phyloP scores from a whole-genome alignment of 1,284 basidiomycete species.

The Sporisorium scitamineum region DNA sequence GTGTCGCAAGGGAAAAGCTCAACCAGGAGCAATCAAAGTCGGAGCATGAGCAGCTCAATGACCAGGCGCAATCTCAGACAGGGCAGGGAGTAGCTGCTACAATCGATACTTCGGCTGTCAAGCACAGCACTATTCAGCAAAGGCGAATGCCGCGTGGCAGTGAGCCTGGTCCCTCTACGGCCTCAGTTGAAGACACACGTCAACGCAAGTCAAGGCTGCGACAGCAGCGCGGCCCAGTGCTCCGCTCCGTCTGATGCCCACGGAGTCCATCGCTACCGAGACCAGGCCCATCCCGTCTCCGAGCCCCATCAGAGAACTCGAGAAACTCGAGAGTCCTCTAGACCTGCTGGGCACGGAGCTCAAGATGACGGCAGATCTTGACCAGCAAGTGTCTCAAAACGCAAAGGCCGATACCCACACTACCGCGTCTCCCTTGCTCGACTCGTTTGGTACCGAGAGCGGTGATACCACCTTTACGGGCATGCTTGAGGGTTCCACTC shows the following conservation, averaged over 20 bases:
- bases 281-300: conserved; percentile 45
- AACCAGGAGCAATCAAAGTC: conserved; percentile 35
- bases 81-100: not conserved
- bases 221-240: conserved; percentile 37
- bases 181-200: not conserved
- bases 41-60: not conserved
- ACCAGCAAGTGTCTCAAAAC: conserved; percentile 2
- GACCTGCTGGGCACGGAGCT: conserved; percentile 57
- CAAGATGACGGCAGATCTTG: conserved; percentile 26
- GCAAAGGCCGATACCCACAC: not conserved
- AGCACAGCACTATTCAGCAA: conserved; percentile 13
- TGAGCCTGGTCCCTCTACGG: conserved; percentile 29
- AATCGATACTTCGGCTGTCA: conserved; percentile 7
- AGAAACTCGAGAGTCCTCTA: conserved; percentile 47
- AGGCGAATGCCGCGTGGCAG: conserved; percentile 36
- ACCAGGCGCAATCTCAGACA: not conserved
- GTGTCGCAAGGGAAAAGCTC: conserved; percentile 59
- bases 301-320: conserved; percentile 50
- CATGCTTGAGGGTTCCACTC: conserved; percentile 1
- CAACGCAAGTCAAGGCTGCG: not conserved
- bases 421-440: conserved; percentile 4
- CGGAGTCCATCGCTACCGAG: conserved; percentile 28
- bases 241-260: conserved; percentile 10
- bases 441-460: conserved; percentile 8
- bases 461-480: conserved; percentile 13